phyloP scores from a whole-genome alignment of 176 grass and related monocot species.

The Oropetium thomaeum region DNA sequence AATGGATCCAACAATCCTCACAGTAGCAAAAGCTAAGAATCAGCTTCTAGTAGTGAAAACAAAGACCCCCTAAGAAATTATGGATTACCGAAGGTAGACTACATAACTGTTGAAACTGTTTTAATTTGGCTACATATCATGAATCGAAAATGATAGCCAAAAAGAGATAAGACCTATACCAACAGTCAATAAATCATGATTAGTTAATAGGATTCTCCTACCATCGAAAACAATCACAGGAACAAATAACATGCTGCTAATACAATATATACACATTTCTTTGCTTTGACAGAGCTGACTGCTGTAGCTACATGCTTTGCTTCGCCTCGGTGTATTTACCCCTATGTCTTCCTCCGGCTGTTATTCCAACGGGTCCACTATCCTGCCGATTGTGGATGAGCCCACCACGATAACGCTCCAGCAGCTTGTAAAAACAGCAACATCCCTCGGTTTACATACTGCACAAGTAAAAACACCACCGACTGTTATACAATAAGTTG shows the following conservation, averaged over 20 bases:
- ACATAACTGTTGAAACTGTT: neutral
- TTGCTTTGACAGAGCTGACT: neutral
- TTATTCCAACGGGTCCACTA: conserved; percentile 36
- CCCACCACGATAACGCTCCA: neutral
- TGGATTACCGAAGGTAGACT: neutral
- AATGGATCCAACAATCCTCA: too few species aligned
- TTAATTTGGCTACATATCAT: conserved; percentile 32
- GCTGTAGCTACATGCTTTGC: conserved; percentile 24
- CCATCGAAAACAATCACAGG: conserved; percentile 22
- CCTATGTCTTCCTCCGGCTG: conserved; percentile 23
- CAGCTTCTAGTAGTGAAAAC: too few species aligned
- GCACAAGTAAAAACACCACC: neutral
- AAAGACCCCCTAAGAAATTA: conserved; percentile 2
- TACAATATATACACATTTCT: conserved; percentile 60
- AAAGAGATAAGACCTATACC: conserved; percentile 36
- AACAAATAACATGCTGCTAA: conserved; percentile 36
- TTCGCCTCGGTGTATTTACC: conserved; percentile 43
- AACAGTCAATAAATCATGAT: conserved; percentile 42
- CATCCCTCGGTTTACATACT: conserved; percentile 32
- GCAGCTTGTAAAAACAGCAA: conserved; percentile 13
- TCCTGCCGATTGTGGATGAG: neutral
- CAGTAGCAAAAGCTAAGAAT: too few species aligned
- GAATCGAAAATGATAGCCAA: neutral
- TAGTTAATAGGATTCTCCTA: conserved; percentile 22
- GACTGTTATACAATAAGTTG: neutral